Evolutionary conservation across 306 rosid species (phyloP).

Genomic region (Medicago ruthenica): DNA sequence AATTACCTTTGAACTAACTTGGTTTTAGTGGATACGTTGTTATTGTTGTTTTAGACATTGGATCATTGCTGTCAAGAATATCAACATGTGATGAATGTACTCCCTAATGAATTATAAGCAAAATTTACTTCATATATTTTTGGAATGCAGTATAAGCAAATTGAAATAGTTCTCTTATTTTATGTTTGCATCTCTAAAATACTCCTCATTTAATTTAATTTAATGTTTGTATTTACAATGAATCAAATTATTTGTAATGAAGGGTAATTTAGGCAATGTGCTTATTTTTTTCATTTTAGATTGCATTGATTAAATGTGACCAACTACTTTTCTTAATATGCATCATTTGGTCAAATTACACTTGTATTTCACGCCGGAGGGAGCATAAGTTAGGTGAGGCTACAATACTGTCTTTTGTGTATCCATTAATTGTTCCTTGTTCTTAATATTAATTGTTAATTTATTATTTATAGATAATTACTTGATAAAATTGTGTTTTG

Average conservation of each 20-base stretch:
- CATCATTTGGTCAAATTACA: neutral
- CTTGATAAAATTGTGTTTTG: neutral
- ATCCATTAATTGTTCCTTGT: slow-evolving; percentile 19
- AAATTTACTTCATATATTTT: no score
- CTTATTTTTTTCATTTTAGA: no score
- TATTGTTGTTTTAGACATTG: slow-evolving; percentile 13
- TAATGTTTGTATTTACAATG: no score
- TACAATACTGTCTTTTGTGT: slow-evolving; percentile 1
- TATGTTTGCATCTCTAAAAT: no score
- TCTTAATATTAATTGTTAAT: neutral
- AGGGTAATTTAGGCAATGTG: no score
- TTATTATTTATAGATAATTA: neutral
- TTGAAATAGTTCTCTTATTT: no score
- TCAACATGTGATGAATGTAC: neutral
- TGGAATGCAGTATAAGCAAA: no score
- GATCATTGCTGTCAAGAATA: slow-evolving; percentile 12
- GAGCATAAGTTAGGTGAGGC: neutral
- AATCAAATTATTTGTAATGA: no score
- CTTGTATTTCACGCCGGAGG: neutral
- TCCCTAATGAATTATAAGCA: no score
- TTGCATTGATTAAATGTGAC: no score
- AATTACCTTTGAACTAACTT: slow-evolving; percentile 14
- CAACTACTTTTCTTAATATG: neutral
- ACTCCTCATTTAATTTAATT: no score
- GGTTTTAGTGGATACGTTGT: slow-evolving; percentile 8